Base-by-base conservation (phyloP, 768 basidiomycete species). In the Suillus cothurnatus region DNA sequence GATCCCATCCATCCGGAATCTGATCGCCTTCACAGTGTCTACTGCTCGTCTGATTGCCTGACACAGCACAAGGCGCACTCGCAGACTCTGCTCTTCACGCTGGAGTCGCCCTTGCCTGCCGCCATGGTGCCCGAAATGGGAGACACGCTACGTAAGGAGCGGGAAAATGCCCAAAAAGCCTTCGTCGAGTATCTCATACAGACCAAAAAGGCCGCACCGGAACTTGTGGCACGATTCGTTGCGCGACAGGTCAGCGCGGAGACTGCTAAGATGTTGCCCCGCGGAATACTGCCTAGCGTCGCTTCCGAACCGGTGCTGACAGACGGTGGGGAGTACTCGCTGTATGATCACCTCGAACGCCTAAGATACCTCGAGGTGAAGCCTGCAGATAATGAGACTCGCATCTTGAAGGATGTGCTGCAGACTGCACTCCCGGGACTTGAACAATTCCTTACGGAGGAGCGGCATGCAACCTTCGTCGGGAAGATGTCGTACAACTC, bases 401-500 rank as follows among this genome's bases (percentile, higher is more conserved):
- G 80, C 28, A 67, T 89, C 19, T 72, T 93, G 50, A 75, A 80
- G 34, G 77, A 81, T 21, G 82, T 94, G 23, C 73, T 95, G 61
- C 78, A 82, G 56, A 77, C 81, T 39, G 88, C 89, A 3, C 75
- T 94, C 52, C 89, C 88, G 14, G 92, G 91, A 23, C 73, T 94
- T 65, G 90, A 93, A 68, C 82, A 87, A 63, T 88, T 91, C 63
- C 78, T 92, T 32, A 84, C 85, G 4, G 85, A 87, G 32, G 88
- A 91, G 45, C 81, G 86, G 28, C 85, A 91, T 67, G 79, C 84
- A 12, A 80, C 81, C 21, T 81, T 90, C 57, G 74, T 85, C 47
- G 91, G 90, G 21, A 92, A 87, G 74, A 87, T 94, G 81, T 77
- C 81, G 4, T 94, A 93, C 76, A 94, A 94, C 69, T 82, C 86